Evolutionary conservation across 768 basidiomycete species (phyloP), one percentile per base, ranked within the genome.

Genomic region (Boletellus sp.): DNA sequence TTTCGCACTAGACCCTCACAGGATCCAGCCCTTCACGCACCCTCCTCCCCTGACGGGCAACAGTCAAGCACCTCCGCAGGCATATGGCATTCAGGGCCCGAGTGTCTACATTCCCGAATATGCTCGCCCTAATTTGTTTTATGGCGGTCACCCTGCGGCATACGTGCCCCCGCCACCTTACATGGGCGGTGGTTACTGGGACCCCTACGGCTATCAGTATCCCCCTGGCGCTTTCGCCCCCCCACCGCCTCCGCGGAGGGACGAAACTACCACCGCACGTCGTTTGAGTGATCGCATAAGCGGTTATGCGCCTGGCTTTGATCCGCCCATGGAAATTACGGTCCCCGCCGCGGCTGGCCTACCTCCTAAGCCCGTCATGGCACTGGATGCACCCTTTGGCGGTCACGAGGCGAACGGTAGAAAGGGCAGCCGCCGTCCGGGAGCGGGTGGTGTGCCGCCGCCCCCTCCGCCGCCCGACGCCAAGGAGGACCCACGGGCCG

Each of bases 1-100:
- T 68, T 99, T 95, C 67, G 92, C 90, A 26, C 82, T 98, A 50
- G 96, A 98, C 72, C 95, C 96, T 48, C 90, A 94, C 60, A 88
- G 85, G 56, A 87, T 96, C 53, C 87, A 88, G 60, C 88, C 90
- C 7, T 87, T 90, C 69, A 78, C 81, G 20, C 89, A 91, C 64
- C 83, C 88, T 52, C 91, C 90, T 49, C 75, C 79, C 38, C 64
- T 74, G 20, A 71, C 78, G 41, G 85, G 85, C n/a, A 84, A 80
- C 48, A 78, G 72, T 32, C 86, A 87, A 65, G 78, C 87, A 24
- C 90, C 90, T 23, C 89, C 90, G 13, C 89, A 92, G 66, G 90
- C 90, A 1, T 93, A 86, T 62, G 90, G 90, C 19, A 78, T 93
- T 19, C 86, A 85, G 62, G 83, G 76, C 6, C 65, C 75, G 51